Evolutionary conservation across 2,329 filamentous ascomycete genomes (phyloP), one percentile per base, ranked within the genome.

Genomic region (Myriosclerotinia curreyana): DNA sequence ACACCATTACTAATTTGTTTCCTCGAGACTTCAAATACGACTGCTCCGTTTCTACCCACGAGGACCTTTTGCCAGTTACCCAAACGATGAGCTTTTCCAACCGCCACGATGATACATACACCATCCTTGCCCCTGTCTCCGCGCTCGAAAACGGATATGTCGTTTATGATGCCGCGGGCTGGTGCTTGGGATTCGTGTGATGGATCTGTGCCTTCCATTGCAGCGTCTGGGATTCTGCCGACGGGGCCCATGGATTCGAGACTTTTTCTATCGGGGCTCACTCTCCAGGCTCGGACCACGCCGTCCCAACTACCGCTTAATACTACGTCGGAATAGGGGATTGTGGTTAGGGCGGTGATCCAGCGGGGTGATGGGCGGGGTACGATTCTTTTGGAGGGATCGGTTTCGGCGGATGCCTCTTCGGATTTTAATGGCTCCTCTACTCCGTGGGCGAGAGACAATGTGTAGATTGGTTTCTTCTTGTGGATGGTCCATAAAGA

Each of bases 231-330:
- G n/a, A 55, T 42, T 28, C 64, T 46, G 2, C 68, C 88, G 38
- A 95, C 79, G 1, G 86, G 81, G 1, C 92, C 92, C 9, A 92
- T 77, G 0, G 85, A 78, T 72, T 95, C 87, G 52, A 99, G 83
- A 68, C 82, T 86, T 75, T 85, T 86, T 78, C 93, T 95, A 75
- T 97, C 94, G 50, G 91, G 86, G 61, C 87, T 89, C 25, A 99
- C 82, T 66, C 83, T 86, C 95, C 95, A 99, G 6, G 88, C 88
- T 58, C 94, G 83, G 65, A 99, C 82, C 76, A 85, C 87, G 2
- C 95, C 95, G 74, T 96, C 95, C 93, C 94, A 99, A 76, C 92
- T 96, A 40, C 94, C 95, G 69, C 88, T 96, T 59, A 99, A 81
- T 64, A 99, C 86, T 59, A 96, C 80, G 73, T 99, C 92, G 6